These are phyloP conservation scores for Colletotrichum theobromicola DNA, from an alignment of 2,329 filamentous ascomycete genomes.

Conservation along the genomic window DNA sequence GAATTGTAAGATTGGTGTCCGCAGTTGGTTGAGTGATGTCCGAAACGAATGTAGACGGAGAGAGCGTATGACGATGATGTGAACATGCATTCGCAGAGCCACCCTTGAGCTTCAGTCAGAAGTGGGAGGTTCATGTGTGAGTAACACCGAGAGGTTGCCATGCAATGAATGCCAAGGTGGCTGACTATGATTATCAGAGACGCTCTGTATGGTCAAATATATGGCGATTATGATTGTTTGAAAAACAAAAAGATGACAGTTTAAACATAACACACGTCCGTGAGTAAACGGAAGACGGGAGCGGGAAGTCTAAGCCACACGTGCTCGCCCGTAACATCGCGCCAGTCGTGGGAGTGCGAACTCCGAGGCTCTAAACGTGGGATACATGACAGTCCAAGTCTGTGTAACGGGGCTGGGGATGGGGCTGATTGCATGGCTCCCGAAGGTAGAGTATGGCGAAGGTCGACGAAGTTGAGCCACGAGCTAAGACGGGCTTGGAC, in stretches of 20 bases:
- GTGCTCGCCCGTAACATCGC: background rate
- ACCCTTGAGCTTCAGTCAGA: background rate
- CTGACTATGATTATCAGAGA: background rate
- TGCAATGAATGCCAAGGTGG: background rate
- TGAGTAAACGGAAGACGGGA: background rate
- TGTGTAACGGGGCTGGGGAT: conserved; percentile 8
- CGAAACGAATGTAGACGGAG: background rate
- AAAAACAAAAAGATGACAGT: background rate
- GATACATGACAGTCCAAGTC: background rate
- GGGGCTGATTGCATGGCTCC: conserved; percentile 13
- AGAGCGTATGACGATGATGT: background rate
- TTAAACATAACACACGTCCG: background rate
- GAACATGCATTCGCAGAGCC: background rate
- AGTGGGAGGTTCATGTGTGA: background rate
- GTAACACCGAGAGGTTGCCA: background rate
- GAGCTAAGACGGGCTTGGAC: background rate
- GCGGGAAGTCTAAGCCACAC: background rate
- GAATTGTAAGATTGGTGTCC: background rate
- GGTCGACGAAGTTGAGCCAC: background rate
- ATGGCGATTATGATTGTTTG: background rate
- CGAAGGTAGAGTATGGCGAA: background rate
- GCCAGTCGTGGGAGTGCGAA: background rate
- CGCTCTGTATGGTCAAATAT: background rate
- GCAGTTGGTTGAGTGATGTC: background rate
- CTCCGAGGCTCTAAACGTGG: background rate